Conservation (phyloP, 352 stramenopile genomes). For the Globisporangium irregulare region DNA sequence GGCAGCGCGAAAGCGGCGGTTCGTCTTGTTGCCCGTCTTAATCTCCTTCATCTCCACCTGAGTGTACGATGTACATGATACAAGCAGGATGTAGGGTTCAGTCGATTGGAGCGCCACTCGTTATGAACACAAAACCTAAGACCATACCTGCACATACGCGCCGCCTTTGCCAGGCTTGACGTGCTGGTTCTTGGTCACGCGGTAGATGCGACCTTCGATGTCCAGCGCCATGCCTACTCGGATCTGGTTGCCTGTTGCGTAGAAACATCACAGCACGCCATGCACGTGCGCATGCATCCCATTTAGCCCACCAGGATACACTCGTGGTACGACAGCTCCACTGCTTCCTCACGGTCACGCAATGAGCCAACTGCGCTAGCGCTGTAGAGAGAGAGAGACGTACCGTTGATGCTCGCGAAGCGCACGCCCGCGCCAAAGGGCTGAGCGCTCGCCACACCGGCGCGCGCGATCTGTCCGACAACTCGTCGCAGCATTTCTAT, state of each 20-base stretch:
- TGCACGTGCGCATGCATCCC: not conserved
- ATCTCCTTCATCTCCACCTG: conserved; percentile 85
- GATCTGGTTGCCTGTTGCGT: conserved; percentile 75
- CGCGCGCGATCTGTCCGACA: conserved; percentile 32
- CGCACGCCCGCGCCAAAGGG: conserved; percentile 35
- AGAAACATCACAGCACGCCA: not conserved
- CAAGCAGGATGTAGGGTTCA: conserved; percentile 1
- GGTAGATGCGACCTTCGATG: conserved; percentile 81
- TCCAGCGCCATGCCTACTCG: conserved; percentile 81
- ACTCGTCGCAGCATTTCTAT: conserved; percentile 39
- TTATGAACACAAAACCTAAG: not conserved
- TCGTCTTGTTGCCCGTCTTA: conserved; percentile 83
- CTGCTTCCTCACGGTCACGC: not conserved
- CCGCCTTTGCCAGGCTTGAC: conserved; percentile 85
- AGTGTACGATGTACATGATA: not conserved
- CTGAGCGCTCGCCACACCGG: conserved; percentile 11
- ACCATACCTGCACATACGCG: conserved; percentile 66
- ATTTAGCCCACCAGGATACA: not conserved
- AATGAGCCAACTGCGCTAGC: not conserved
- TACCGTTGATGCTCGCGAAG: conserved; percentile 73
- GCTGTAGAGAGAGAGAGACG: not conserved
- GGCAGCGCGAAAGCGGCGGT: conserved; percentile 74
- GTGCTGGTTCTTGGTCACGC: conserved; percentile 80
- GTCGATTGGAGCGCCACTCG: not conserved
- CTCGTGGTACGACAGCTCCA: not conserved